A percentile compares a stretch with the other conserved stretches of the same genome.
These are phyloP conservation scores for Diaporthe sp. DNA, from an alignment of 2,329 filamentous ascomycete genomes.

Conservation along the genomic window DNA sequence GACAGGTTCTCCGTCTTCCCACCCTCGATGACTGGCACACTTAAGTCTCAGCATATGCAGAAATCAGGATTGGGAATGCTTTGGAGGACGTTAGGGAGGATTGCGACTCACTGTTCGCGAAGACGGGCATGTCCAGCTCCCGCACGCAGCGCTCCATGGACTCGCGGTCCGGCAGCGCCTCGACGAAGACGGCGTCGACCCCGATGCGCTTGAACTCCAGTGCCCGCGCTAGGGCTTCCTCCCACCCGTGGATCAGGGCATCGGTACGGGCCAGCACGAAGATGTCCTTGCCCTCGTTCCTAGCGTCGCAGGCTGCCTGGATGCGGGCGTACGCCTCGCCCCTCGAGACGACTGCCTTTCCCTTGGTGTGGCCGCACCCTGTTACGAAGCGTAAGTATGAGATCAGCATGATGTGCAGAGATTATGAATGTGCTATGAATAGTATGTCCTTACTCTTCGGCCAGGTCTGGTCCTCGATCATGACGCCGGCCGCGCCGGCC, in stretches of 20 bases:
- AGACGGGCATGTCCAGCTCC: slow-evolving; percentile 55
- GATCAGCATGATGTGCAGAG: not conserved
- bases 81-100: no score
- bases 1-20: slow-evolving; percentile 54
- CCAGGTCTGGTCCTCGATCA: slow-evolving; percentile 65
- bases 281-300: slow-evolving; percentile 54
- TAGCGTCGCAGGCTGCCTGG: slow-evolving; percentile 61
- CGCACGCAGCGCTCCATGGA: slow-evolving; percentile 56
- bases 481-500: slow-evolving; percentile 56
- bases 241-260: slow-evolving; percentile 57
- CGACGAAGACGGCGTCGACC: slow-evolving; percentile 58
- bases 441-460: slow-evolving; percentile 56
- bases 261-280: slow-evolving; percentile 62
- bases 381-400: not conserved
- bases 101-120: slow-evolving; percentile 54
- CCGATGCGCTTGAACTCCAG: slow-evolving; percentile 59
- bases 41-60: no score
- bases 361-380: slow-evolving; percentile 55
- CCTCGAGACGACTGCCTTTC: slow-evolving; percentile 60
- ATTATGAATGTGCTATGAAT: not conserved
- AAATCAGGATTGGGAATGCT: no score
- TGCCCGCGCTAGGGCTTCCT: slow-evolving; percentile 59
- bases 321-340: slow-evolving; percentile 61
- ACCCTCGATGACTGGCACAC: slow-evolving; percentile 46
- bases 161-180: slow-evolving; percentile 59